phyloP scores from a whole-genome alignment of 305 asterid genomes.

The Euphrasia arctica region DNA sequence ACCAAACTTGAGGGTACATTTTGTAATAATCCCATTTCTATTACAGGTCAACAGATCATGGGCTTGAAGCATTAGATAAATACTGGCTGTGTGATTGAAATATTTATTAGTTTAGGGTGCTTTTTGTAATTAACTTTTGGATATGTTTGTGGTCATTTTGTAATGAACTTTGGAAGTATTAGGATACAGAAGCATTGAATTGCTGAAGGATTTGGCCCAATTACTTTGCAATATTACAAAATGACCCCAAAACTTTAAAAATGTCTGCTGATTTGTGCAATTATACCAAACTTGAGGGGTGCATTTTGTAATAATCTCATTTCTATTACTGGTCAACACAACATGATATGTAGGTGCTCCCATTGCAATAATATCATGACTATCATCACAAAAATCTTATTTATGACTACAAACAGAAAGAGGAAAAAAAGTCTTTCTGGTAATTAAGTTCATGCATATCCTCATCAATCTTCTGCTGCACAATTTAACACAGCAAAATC shows the following conservation, averaged over 20 bases:
- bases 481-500: background rate
- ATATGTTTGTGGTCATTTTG: no score
- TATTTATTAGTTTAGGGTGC: background rate
- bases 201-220: background rate
- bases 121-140: constrained; percentile 1
- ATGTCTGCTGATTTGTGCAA: background rate
- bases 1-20: no score
- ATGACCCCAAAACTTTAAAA: no score
- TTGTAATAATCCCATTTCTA: no score
- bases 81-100: background rate
- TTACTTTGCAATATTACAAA: background rate
- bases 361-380: background rate
- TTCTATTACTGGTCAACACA: constrained; percentile 11
- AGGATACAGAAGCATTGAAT: no score
- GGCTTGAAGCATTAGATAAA: background rate
- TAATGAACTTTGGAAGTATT: no score
- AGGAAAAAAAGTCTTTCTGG: background rate
- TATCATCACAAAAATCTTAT: background rate
- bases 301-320: background rate
- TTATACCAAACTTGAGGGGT: background rate
- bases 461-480: background rate
- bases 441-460: background rate
- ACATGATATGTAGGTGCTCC: constrained; percentile 2
- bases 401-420: background rate
- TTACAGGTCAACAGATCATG: background rate